Evolutionary conservation across 176 grass and related monocot genomes (phyloP).

Genomic region (Elaeis guineensis): DNA sequence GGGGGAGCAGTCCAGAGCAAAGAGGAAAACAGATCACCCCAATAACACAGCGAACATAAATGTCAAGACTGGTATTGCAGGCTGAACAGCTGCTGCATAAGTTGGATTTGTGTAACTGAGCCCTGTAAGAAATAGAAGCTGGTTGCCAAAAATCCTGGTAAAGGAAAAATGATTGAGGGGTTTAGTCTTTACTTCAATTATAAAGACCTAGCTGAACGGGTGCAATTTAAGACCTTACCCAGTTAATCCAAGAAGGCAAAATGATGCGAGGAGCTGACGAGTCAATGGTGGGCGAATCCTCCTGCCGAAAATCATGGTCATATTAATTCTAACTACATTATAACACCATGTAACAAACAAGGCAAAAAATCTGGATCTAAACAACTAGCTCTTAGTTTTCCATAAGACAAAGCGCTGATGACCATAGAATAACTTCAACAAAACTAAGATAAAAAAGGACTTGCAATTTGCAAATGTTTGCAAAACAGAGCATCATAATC

Average conservation of each 20-base stretch:
- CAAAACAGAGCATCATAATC: too few species aligned
- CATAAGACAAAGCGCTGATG: too few species aligned
- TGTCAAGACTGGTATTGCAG: constrained; percentile 88
- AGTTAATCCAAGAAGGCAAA: constrained; percentile 80
- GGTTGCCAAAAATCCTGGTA: constrained; percentile 79
- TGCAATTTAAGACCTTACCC: constrained; percentile 25
- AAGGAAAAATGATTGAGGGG: not conserved
- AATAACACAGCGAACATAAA: constrained; percentile 58
- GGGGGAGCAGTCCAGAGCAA: not conserved
- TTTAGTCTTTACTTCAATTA: too few species aligned
- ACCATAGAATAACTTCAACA: too few species aligned
- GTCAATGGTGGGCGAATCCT: constrained; percentile 38
- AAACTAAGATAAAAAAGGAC: too few species aligned
- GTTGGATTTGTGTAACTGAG: constrained; percentile 80
- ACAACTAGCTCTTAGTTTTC: too few species aligned
- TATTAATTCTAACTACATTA: not conserved
- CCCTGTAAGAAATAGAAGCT: constrained; percentile 85
- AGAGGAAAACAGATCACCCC: constrained; percentile 16
- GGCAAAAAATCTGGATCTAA: too few species aligned
- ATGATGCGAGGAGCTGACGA: constrained; percentile 46
- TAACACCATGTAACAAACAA: too few species aligned
- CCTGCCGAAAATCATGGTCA: constrained; percentile 20
- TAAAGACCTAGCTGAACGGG: too few species aligned
- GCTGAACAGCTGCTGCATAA: constrained; percentile 87
- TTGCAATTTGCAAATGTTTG: too few species aligned